phyloP scores from a whole-genome alignment of 2,329 filamentous ascomycete genomes.

The Tolypocladium paradoxum region DNA sequence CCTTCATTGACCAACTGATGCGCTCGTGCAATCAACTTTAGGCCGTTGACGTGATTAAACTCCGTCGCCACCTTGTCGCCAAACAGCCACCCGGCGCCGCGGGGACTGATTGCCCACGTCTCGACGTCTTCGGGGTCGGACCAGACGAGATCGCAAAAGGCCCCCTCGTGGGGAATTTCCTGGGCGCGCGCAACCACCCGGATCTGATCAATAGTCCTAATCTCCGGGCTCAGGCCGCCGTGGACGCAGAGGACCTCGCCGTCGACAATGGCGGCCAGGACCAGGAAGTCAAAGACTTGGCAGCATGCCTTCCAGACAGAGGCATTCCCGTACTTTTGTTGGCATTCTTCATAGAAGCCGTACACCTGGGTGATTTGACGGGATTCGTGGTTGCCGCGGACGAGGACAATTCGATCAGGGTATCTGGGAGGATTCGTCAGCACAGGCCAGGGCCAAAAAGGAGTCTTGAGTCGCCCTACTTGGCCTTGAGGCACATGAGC shows the following conservation, averaged over 20 bases:
- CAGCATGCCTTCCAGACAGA: conserved; percentile 99
- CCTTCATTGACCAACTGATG: conserved; percentile 98
- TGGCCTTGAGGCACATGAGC: conserved; percentile 83
- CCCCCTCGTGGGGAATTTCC: conserved; percentile 95
- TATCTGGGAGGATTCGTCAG: conserved; percentile 48
- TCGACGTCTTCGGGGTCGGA: conserved; percentile 95
- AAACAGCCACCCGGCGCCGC: conserved; percentile 96
- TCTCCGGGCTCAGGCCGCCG: conserved; percentile 78
- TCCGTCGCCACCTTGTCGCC: conserved; percentile 96
- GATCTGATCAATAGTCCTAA: conserved; percentile 97
- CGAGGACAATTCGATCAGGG: conserved; percentile 87
- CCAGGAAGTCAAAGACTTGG: conserved; percentile 97
- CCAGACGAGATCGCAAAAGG: conserved; percentile 97
- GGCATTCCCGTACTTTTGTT: conserved; percentile 94
- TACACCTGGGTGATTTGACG: conserved; percentile 97
- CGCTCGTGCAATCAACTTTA: conserved; percentile 92
- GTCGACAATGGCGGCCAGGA: conserved; percentile 92
- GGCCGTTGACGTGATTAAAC: conserved; percentile 92
- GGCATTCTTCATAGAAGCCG: conserved; percentile 97
- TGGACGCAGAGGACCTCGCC: conserved; percentile 98
- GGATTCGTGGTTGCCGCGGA: conserved; percentile 95
- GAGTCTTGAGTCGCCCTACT: conserved; percentile 26
- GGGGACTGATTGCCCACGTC: conserved; percentile 88
- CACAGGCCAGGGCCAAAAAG: not conserved
- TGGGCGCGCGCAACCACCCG: conserved; percentile 96